phyloP scores from a whole-genome alignment of 2,329 filamentous ascomycete genomes.

The Lizonia empirigonia region DNA sequence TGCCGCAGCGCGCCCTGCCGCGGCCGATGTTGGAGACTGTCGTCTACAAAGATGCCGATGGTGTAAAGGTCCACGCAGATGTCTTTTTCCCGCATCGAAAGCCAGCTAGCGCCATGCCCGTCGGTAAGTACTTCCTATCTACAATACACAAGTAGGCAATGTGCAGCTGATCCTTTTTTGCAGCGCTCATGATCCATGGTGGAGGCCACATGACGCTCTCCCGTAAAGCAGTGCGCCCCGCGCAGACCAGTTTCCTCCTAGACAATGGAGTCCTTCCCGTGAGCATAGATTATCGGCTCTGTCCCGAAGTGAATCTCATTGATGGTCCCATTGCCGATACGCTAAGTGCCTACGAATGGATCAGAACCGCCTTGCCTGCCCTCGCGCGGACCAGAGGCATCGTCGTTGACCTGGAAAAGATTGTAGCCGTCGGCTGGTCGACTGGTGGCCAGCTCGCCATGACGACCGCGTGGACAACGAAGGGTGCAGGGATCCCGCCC shows the following conservation, averaged over 20 bases:
- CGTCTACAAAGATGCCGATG: background rate
- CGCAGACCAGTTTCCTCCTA: slow-evolving; percentile 50
- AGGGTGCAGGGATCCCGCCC: slow-evolving; percentile 35
- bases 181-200: slow-evolving; percentile 55
- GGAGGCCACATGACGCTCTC: slow-evolving; percentile 52
- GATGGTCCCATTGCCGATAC: slow-evolving; percentile 57
- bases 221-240: slow-evolving; percentile 46
- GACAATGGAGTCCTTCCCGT: slow-evolving; percentile 53
- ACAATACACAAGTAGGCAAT: background rate
- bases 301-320: slow-evolving; percentile 54
- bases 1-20: background rate
- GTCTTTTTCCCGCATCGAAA: slow-evolving; percentile 26
- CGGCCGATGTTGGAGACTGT: background rate
- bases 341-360: slow-evolving; percentile 36
- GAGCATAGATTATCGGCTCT: slow-evolving; percentile 58
- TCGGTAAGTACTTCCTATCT: slow-evolving; percentile 10
- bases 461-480: slow-evolving; percentile 49
- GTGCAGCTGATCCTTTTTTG: too few species aligned
- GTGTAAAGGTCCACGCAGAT: background rate
- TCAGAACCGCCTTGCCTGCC: background rate
- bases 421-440: slow-evolving; percentile 58
- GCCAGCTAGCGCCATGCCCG: slow-evolving; percentile 6
- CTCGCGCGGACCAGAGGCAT: background rate
- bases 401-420: slow-evolving; percentile 31
- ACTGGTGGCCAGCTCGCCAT: slow-evolving; percentile 56